Evolutionary conservation across 169 alveolate species (phyloP), one percentile per base, ranked within the genome.

Genomic region (Plasmodium fragile): DNA sequence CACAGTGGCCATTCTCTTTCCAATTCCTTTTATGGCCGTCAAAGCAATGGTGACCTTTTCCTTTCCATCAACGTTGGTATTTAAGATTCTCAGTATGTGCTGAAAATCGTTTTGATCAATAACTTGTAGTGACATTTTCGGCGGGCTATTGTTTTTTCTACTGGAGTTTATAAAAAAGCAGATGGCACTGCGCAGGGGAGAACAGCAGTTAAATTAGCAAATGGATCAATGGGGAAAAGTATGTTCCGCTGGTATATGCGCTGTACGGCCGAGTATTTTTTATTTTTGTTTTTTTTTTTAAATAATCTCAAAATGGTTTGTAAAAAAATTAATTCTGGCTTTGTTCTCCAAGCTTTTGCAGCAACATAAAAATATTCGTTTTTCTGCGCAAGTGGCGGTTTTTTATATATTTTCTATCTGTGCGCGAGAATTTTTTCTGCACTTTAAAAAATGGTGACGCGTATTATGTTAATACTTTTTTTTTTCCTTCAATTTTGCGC

Each of bases 21-120:
- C 99, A 90, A 99, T 97, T 82, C 99, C 99, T 83, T 98, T 98
- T 83, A 98, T 98, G 36, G 98, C 99, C 77, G 99, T 99, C 80
- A 99, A 96, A 52, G 99, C 99, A 92, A 97, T 98, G 93, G 97
- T 97, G 59, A 98, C 99, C 96, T 98, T 99, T 96, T 98, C 99
- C 83, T 99, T 98, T 69, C 99, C 99, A 71, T 99, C 99, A 82
- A 99, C 99, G 98, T 99, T 99, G 90, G 99, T 99, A 98, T 99
- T 99, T 96, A 98, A 97, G 95, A 99, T 97, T 97, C 99, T 99
- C 91, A 98, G 98, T 92, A 99, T 98, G 97, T 98, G 99, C 95
- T 97, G 99, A 96, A 99, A 99, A 95, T 99, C 99, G 85, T 97
- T 98, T 81, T 97, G 80, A 36, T 96, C 94, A 0, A 96, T 95